These are phyloP conservation scores for Kodamaea sp. DNA, from an alignment of 1,139 yeast genomes.

Conservation along the genomic window DNA sequence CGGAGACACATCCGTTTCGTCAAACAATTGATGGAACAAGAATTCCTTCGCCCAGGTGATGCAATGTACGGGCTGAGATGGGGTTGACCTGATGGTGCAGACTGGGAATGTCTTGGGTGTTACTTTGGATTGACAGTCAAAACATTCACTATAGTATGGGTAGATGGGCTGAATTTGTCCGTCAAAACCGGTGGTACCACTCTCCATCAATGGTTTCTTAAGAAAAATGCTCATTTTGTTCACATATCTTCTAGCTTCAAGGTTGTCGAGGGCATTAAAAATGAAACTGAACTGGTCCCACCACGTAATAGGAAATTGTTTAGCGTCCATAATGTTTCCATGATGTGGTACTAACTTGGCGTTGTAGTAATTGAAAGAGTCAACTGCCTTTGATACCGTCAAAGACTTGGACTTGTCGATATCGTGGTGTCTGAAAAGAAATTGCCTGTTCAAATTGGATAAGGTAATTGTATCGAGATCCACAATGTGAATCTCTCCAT, in stretches of 20 bases:
- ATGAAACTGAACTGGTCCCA: constrained; percentile 76
- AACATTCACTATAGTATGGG: constrained; percentile 85
- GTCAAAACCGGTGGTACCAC: constrained; percentile 92
- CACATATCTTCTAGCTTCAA: constrained; percentile 89
- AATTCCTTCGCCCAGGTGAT: constrained; percentile 97
- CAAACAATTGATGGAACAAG: constrained; percentile 79
- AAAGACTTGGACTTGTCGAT: constrained; percentile 82
- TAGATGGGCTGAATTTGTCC: constrained; percentile 93
- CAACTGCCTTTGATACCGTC: constrained; percentile 82
- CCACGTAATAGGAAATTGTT: constrained; percentile 74
- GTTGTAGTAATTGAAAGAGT: constrained; percentile 66
- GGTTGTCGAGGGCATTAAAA: constrained; percentile 90
- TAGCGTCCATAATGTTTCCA: constrained; percentile 83
- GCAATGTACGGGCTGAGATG: constrained; percentile 94
- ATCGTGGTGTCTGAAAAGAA: constrained; percentile 82
- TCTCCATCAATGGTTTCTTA: constrained; percentile 78
- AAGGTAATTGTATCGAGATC: constrained; percentile 94
- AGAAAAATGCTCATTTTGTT: constrained; percentile 78
- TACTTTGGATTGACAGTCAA: constrained; percentile 85
- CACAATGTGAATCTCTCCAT: constrained; percentile 87
- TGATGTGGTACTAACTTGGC: constrained; percentile 78
- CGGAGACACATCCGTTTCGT: constrained; percentile 42
- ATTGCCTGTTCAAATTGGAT: constrained; percentile 90
- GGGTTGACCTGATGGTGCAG: constrained; percentile 95
- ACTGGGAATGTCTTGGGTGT: constrained; percentile 93